Evolutionary conservation across 805 yeast genomes (phyloP).

Genomic region (Lipomyces spencermartinsiae): DNA sequence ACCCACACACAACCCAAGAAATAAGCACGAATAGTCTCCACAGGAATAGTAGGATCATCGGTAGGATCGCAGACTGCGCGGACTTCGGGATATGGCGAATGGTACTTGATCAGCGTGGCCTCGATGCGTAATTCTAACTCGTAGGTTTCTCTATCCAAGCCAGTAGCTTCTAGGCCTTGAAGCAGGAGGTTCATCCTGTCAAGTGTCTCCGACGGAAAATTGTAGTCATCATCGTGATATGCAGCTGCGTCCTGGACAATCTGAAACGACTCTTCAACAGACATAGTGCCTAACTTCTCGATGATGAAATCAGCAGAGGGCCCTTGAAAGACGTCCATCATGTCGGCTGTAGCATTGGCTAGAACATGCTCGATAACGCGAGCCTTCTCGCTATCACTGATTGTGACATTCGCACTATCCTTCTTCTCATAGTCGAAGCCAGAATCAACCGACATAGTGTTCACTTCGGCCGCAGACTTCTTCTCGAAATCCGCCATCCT

Average conservation of each 20-base stretch:
- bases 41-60: conserved; percentile 51
- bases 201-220: conserved; percentile 22
- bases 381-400: too few species aligned
- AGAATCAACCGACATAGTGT: too few species aligned
- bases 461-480: too few species aligned
- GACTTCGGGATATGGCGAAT: conserved; percentile 66
- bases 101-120: conserved; percentile 24
- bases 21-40: too few species aligned
- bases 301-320: conserved; percentile 12
- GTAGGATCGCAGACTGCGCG: conserved; percentile 66
- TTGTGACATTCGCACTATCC: too few species aligned
- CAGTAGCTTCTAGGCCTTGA: background rate
- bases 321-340: background rate
- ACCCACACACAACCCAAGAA: conserved; percentile 59
- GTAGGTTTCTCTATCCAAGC: conserved; percentile 12
- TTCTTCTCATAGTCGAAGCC: too few species aligned
- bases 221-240: conserved; percentile 24
- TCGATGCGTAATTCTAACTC: conserved; percentile 22
- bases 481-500: too few species aligned
- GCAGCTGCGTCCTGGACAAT: conserved; percentile 20
- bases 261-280: conserved; percentile 49
- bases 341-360: background rate
- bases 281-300: conserved; percentile 19
- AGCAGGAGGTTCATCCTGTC: conserved; percentile 15
- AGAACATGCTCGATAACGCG: too few species aligned